These are phyloP conservation scores for Phytopythium vexans DNA, from an alignment of 352 stramenopile species.

Conservation along the genomic window DNA sequence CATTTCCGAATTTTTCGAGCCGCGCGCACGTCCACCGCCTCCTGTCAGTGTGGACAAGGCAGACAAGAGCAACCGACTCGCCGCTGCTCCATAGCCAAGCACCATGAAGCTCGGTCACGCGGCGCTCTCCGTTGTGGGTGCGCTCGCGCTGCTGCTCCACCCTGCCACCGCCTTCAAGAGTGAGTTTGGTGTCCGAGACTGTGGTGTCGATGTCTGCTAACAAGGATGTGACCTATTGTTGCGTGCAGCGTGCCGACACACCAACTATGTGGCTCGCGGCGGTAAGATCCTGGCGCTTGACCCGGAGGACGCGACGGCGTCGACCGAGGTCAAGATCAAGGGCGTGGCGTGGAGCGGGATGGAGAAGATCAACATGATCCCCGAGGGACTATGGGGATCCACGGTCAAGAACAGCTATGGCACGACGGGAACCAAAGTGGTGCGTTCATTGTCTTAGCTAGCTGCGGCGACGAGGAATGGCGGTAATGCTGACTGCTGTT, in stretches of 20 bases:
- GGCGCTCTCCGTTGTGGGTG: no score
- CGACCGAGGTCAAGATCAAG: slow-evolving; percentile 62
- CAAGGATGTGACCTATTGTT: no score
- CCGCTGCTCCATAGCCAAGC: no score
- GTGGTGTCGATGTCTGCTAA: no score
- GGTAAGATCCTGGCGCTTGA: slow-evolving; percentile 60
- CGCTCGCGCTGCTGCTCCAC: no score
- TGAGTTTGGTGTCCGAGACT: neutral
- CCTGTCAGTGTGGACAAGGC: no score
- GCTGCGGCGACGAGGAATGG: neutral
- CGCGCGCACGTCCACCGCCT: no score
- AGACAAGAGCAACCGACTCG: no score
- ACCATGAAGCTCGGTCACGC: no score
- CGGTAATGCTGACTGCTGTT: neutral
- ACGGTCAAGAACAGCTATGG: slow-evolving; percentile 25
- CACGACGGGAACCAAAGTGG: slow-evolving; percentile 44
- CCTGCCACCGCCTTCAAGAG: neutral
- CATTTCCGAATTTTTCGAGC: no score
- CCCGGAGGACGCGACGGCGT: slow-evolving; percentile 21
- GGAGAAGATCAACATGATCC: slow-evolving; percentile 72
- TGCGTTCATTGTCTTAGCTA: slow-evolving; percentile 10
- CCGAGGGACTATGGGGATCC: slow-evolving; percentile 48
- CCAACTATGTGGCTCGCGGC: slow-evolving; percentile 55
- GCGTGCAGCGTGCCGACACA: slow-evolving; percentile 46
- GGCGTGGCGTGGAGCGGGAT: slow-evolving; percentile 64